These are phyloP conservation scores for Quercus suber DNA, from an alignment of 306 rosid genomes.

Conservation along the genomic window DNA sequence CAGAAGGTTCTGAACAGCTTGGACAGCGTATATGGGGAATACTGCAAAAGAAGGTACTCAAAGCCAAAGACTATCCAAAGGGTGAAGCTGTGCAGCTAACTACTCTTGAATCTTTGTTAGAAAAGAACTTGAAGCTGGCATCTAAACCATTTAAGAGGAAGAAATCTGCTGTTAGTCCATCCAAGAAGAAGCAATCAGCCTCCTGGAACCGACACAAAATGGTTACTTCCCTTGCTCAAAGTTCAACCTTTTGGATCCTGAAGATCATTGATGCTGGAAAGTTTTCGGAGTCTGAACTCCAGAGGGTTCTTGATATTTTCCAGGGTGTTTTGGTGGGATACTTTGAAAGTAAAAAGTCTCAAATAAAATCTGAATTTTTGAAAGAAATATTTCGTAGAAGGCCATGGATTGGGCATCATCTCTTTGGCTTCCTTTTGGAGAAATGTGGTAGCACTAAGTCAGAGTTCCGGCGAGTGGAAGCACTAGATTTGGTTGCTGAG, in stretches of 20 bases:
- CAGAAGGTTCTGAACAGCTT: slow-evolving; percentile 90
- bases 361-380: slow-evolving; percentile 68
- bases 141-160: slow-evolving; percentile 74
- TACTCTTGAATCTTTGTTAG: slow-evolving; percentile 72
- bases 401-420: slow-evolving; percentile 74
- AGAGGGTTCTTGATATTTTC: slow-evolving; percentile 54
- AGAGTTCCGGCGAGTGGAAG: slow-evolving; percentile 76
- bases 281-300: slow-evolving; percentile 47
- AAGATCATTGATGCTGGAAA: slow-evolving; percentile 74
- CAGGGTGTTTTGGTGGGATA: slow-evolving; percentile 47
- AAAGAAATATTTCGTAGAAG: slow-evolving; percentile 74
- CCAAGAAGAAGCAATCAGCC: slow-evolving; percentile 62
- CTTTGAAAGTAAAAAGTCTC: slow-evolving; percentile 71
- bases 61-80: slow-evolving; percentile 75
- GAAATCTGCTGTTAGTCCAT: slow-evolving; percentile 48
- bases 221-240: slow-evolving; percentile 68
- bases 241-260: slow-evolving; percentile 80
- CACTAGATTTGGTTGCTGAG: slow-evolving; percentile 66
- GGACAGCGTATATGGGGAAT: slow-evolving; percentile 94
- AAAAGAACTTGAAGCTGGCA: slow-evolving; percentile 75
- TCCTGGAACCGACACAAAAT: slow-evolving; percentile 65
- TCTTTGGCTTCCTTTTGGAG: slow-evolving; percentile 61
- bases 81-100: slow-evolving; percentile 67
- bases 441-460: slow-evolving; percentile 67
- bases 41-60: slow-evolving; percentile 72